Conservation (phyloP, 148 eudicot genomes). For the Fagopyrum homotropicum region DNA sequence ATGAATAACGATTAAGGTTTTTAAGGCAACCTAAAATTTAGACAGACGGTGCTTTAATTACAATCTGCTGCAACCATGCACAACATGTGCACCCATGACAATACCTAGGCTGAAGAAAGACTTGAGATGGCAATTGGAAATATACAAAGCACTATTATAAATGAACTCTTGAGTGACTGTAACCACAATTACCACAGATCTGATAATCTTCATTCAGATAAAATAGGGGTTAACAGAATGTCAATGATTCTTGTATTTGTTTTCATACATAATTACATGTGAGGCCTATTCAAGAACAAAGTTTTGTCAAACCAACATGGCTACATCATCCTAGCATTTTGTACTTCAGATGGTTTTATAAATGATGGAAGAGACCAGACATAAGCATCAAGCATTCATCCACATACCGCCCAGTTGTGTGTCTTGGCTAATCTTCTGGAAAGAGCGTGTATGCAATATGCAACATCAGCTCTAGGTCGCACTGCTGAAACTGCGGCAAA, state of each 20-base stretch:
- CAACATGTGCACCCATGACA: neutral
- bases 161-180: no score
- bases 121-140: neutral
- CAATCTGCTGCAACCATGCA: neutral
- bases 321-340: neutral
- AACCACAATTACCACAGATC: no score
- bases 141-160: no score
- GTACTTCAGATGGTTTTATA: neutral
- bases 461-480: conserved; percentile 94
- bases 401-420: conserved; percentile 90
- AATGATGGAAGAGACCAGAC: neutral
- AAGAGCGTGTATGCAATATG: conserved; percentile 91
- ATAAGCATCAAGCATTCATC: neutral
- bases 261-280: neutral
- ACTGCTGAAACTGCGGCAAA: conserved; percentile 82
- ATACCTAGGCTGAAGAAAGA: neutral
- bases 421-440: conserved; percentile 80
- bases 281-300: neutral
- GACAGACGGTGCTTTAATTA: neutral
- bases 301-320: neutral
- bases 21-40: conserved; percentile 67
- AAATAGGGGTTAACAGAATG: no score
- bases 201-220: no score
- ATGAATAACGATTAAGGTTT: conserved; percentile 83
- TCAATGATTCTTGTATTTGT: neutral